A percentile compares a stretch with the other conserved stretches of the same genome.
Evolutionary conservation across 345 rosid species (phyloP).

Genomic region (Tarenaya hassleriana): DNA sequence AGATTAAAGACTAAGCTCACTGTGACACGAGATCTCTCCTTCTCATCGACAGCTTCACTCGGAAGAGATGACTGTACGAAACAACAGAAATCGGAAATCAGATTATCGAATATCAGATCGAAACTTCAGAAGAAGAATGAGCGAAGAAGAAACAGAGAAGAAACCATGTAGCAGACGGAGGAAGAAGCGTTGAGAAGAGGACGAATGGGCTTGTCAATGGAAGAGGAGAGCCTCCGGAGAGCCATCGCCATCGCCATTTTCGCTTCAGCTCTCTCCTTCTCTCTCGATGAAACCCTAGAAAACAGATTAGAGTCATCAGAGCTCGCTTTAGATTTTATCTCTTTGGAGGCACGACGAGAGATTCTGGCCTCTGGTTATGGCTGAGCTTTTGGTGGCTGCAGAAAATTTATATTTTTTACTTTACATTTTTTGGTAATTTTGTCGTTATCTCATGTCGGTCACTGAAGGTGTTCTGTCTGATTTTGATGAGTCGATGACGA

Average conservation of each 20-base stretch:
- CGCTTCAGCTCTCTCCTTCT: constrained; percentile 17
- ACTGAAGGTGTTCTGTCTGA: too few relatives aligned
- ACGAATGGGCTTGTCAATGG: constrained; percentile 66
- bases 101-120: not conserved
- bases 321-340: constrained; percentile 22
- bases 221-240: constrained; percentile 87
- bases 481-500: too few relatives aligned
- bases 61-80: constrained; percentile 80
- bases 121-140: not conserved
- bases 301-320: constrained; percentile 4
- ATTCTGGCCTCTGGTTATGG: constrained; percentile 31
- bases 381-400: constrained; percentile 39
- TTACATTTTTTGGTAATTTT: too few relatives aligned
- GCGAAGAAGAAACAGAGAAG: not conserved
- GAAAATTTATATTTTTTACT: too few relatives aligned
- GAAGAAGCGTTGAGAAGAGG: constrained; percentile 74
- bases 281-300: constrained; percentile 15
- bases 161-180: constrained; percentile 63
- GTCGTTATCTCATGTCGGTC: too few relatives aligned
- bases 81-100: constrained; percentile 13
- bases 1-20: constrained; percentile 32
- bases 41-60: constrained; percentile 83
- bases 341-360: constrained; percentile 15
- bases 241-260: constrained; percentile 93
- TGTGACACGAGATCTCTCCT: constrained; percentile 59